Evolutionary conservation across 768 basidiomycete genomes (phyloP), one percentile per base, ranked within the genome.

Genomic region (Cystobasidium tubakii): DNA sequence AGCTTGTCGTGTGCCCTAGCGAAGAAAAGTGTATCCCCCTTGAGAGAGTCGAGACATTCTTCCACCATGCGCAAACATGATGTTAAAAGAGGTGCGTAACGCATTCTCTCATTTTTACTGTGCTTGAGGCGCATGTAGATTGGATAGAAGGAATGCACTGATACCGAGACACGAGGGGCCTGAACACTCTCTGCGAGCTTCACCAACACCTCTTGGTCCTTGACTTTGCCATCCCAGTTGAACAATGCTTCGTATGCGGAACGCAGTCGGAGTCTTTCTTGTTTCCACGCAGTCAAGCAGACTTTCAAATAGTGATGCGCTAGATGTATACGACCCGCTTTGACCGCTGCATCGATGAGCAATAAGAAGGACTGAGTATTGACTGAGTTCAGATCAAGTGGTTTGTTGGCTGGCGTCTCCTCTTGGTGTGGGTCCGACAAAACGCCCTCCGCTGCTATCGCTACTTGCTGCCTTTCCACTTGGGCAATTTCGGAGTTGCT

Each of bases 301-400:
- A 54, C 7, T 57, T 27, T n/a, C 23, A 71, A 21, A 31, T 71
- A 71, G 27, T 71, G 69, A 34, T 44, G 53, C 15, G 69, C 69
- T 1, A 71, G 13, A 12, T 36, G 27, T 23, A 42, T 33, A 36
- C 54, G 43, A n/a, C 34, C 53, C 7, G 33, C 27, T 29, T 27
- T 12, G 10, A 60, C 9, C 4, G 69, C 50, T 36, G 3, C 33
- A 6, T 60, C 54, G 33, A 71, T 71, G 17, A 71, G 33, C 12
- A 60, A 15, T n/a, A 31, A 1, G 36, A 71, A 71, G 7, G 69
- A 55, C 10, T 62, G 31, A 1, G 69, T 71, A 39, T 71, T 71
- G 69, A 71, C 43, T 10, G 53, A 71, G 55, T 27, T 21, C 34
- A 46, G 66, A 53, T 46, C n/a, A 4, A 34, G n/a, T 31, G 66